Evolutionary conservation across 768 basidiomycete species (phyloP).

Genomic region (Tylopilus felleus): DNA sequence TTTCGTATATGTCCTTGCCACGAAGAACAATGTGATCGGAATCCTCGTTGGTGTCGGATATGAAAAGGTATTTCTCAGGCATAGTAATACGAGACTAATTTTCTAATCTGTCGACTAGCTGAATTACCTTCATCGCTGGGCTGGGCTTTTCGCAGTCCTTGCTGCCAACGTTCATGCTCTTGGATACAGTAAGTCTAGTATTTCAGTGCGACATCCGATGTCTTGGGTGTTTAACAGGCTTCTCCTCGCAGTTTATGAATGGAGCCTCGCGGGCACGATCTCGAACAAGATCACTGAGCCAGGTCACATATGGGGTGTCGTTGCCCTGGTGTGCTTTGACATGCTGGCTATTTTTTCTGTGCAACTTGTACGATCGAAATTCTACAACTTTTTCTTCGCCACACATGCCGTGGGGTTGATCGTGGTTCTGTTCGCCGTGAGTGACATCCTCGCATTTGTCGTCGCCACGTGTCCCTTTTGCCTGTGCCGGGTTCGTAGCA

Average conservation of each 20-base stretch:
- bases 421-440: conserved; percentile 55
- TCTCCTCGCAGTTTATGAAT: conserved; percentile 49
- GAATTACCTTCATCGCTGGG: conserved; percentile 72
- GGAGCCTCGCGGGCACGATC: conserved; percentile 46
- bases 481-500: not conserved
- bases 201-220: not conserved
- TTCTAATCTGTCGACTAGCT: conserved; percentile 40
- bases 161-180: conserved; percentile 57
- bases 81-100: not conserved
- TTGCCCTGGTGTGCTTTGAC: conserved; percentile 50
- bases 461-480: too few species aligned
- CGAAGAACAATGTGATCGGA: conserved; percentile 68
- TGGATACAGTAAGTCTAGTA: conserved; percentile 46
- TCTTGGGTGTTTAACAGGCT: not conserved
- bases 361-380: conserved; percentile 48
- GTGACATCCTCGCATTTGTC: conserved; percentile 24
- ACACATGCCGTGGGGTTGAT: conserved; percentile 58
- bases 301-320: conserved; percentile 45
- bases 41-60: conserved; percentile 60
- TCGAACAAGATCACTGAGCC: conserved; percentile 32
- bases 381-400: conserved; percentile 64
- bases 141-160: conserved; percentile 54
- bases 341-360: conserved; percentile 62
- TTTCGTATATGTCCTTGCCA: conserved; percentile 56
- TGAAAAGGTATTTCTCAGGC: conserved; percentile 47